These are phyloP conservation scores for Suillus subaureus DNA, from an alignment of 768 basidiomycete species.

Conservation along the genomic window DNA sequence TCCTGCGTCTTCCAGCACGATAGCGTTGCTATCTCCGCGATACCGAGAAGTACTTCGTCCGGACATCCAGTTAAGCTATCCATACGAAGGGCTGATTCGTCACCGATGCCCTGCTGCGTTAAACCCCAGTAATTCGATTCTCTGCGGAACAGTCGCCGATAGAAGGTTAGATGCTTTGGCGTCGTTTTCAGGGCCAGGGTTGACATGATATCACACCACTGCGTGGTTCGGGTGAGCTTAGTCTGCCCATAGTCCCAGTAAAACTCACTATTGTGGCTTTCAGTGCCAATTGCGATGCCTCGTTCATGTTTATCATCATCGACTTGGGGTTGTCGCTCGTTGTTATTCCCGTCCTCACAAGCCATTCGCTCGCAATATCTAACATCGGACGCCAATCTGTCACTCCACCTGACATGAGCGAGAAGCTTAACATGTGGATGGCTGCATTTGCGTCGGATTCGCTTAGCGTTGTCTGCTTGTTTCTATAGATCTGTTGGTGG, in stretches of 20 bases:
- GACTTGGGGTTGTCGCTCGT: conserved; percentile 65
- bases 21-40: conserved; percentile 73
- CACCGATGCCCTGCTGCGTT: conserved; percentile 30
- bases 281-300: conserved; percentile 57
- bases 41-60: conserved; percentile 73
- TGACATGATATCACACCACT: conserved; percentile 83
- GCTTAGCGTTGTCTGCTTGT: conserved; percentile 53
- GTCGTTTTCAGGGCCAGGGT: conserved; percentile 60
- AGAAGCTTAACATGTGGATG: conserved; percentile 74
- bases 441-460: conserved; percentile 80
- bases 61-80: conserved; percentile 76
- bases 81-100: conserved; percentile 56
- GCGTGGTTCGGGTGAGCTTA: conserved; percentile 16
- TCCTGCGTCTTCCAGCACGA: conserved; percentile 76
- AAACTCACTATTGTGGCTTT: conserved; percentile 73
- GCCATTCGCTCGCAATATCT: conserved; percentile 75
- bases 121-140: conserved; percentile 48
- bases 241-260: background rate
- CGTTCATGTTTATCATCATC: conserved; percentile 56
- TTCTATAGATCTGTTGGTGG: conserved; percentile 61
- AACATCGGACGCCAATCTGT: conserved; percentile 74
- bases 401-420: conserved; percentile 66
- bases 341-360: conserved; percentile 64
- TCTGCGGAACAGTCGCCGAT: conserved; percentile 65
- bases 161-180: conserved; percentile 67